Evolutionary conservation across 106 monocot genomes (phyloP), one percentile per base, ranked within the genome.

Genomic region (Apostasia shenzhenica): DNA sequence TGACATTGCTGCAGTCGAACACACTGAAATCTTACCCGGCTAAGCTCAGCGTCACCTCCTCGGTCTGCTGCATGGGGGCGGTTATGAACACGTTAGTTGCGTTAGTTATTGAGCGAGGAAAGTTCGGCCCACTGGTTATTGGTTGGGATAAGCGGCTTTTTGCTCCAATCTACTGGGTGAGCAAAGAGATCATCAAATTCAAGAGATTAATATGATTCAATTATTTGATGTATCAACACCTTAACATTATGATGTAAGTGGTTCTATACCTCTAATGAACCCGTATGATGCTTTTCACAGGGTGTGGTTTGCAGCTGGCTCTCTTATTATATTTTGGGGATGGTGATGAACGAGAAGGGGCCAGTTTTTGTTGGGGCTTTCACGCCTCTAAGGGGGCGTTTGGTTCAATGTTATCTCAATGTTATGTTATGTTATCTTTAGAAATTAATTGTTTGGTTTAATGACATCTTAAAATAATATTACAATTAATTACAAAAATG

Each of bases 141-240:
- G 68, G 63, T 6, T 63, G 60, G 68, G 69, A 79, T 62, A 79
- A 53, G 62, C 55, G 51, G 2, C 47, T 74, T 10, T 39, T 79
- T 26, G 43, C 47, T 26, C 41, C 45, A 1, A 4, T 57, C 6
- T 79, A 79, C 42, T 73, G 69, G 11, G 74, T 80, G 14, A 63
- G 62, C 4, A 13, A 26, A 26, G 26, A 26, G 26, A 26, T 26
- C 26, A 26, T 26, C 26, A 26, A 26, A 26, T 26, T 26, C 26
- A 26, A 26, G 26, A 26, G 26, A 26, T 26, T 26, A 26, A 26
- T 26, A 26, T 26, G 26, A 26, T 26, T 26, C 26, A 26, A 26
- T 26, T 26, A 26, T 26, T 26, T 26, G 26, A 26, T 26, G 26
- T 26, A 26, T 26, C 0, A 26, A 26, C 26, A 26, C 26, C 26